A percentile compares a stretch with the other conserved stretches of the same genome.
These are phyloP conservation scores for Capronia americana DNA, from an alignment of 2,329 filamentous ascomycete species.

Conservation along the genomic window DNA sequence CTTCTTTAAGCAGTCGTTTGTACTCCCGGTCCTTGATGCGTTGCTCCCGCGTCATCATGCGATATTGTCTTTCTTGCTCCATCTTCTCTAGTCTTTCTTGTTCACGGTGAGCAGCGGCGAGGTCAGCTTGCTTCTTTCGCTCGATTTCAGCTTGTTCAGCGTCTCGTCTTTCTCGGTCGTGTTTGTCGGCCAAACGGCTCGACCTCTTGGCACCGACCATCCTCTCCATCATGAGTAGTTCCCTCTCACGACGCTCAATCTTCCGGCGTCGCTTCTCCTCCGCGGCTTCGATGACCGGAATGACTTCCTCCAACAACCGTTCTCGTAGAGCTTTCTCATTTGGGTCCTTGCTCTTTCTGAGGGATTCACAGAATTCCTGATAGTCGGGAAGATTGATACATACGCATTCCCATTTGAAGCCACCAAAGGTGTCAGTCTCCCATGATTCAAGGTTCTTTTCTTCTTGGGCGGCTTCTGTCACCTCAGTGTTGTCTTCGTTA, in stretches of 20 bases:
- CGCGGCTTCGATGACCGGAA: conserved; percentile 83
- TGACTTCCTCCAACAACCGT: conserved; percentile 75
- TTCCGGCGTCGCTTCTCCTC: conserved; percentile 73
- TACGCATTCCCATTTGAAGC: conserved; percentile 88
- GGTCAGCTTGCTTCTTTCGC: conserved; percentile 68
- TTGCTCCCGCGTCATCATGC: conserved; percentile 83
- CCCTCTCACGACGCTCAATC: conserved; percentile 75
- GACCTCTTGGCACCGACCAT: conserved; percentile 94
- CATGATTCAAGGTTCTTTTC: conserved; percentile 47
- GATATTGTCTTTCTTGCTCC: conserved; percentile 76
- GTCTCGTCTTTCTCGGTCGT: conserved; percentile 77
- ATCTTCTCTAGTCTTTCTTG: conserved; percentile 67
- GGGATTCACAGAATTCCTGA: conserved; percentile 69
- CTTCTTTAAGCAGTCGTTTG: conserved; percentile 81
- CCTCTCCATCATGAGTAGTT: conserved; percentile 80
- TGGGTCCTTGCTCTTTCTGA: conserved; percentile 77
- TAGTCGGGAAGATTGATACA: conserved; percentile 83
- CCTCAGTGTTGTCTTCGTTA: conserved; percentile 52
- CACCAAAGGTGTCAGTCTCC: conserved; percentile 70
- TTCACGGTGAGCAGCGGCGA: conserved; percentile 66
- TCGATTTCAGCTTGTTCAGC: conserved; percentile 74
- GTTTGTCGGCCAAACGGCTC: conserved; percentile 81
- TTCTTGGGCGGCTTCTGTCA: conserved; percentile 45
- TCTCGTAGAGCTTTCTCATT: conserved; percentile 82
- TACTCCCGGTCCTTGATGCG: conserved; percentile 84